phyloP scores from a whole-genome alignment of 208 protist species.

The Phytomonas francai region DNA sequence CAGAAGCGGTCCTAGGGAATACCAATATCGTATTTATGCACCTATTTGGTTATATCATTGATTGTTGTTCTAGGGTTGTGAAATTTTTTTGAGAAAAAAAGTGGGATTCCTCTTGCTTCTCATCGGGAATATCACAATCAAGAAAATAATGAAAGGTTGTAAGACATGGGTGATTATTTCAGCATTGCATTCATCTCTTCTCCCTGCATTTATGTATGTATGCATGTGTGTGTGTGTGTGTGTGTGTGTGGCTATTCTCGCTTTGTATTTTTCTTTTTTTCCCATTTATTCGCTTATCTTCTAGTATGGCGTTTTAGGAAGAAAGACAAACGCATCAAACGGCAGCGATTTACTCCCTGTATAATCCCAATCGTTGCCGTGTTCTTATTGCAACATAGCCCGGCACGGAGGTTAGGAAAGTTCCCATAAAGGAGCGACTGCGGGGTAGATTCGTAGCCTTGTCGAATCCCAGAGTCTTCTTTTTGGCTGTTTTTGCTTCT shows the following conservation, averaged over 20 bases:
- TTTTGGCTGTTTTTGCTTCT: conserved; percentile 10
- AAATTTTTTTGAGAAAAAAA: not conserved
- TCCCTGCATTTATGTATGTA: conserved; percentile 1
- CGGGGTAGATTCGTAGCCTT: not conserved
- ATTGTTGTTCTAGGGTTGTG: conserved; percentile 2
- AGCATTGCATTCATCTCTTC: conserved; percentile 1
- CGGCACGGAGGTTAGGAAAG: not conserved
- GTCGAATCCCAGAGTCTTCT: not conserved
- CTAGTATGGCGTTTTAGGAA: conserved; percentile 2
- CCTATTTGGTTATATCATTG: conserved; percentile 7
- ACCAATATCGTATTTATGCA: conserved; percentile 1
- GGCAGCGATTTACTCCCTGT: not conserved
- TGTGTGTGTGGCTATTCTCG: not conserved
- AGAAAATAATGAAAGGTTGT: not conserved
- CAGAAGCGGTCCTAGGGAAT: not conserved
- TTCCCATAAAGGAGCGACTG: not conserved
- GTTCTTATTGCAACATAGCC: not conserved
- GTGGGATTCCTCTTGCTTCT: not conserved
- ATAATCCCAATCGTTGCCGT: conserved; percentile 6
- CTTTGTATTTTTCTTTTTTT: conserved; percentile 1
- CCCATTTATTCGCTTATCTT: conserved; percentile 1
- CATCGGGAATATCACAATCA: not conserved
- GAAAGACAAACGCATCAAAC: not conserved
- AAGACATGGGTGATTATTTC: not conserved
- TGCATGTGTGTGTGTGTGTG: conserved; percentile 10